Conservation (phyloP, 768 basidiomycete genomes). For the Boletus barrowsii region DNA sequence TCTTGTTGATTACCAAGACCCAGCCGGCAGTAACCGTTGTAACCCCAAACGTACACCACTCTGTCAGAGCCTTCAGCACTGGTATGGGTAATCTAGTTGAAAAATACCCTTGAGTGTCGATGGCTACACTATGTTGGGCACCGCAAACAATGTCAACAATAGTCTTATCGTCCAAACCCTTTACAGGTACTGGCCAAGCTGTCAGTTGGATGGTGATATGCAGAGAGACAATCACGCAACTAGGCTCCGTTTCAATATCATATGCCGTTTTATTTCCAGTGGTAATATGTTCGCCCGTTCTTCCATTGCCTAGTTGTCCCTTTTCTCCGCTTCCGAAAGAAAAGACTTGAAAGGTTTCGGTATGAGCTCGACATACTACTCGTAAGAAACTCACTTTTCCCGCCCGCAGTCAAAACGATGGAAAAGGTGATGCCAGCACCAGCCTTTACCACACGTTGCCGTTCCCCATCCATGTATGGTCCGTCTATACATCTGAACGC, state of each 20-base stretch:
- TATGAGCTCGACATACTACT: background rate
- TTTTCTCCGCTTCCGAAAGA: slow-evolving; percentile 90
- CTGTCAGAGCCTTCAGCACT: slow-evolving; percentile 36
- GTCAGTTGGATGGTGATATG: slow-evolving; percentile 3
- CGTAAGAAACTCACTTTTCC: slow-evolving; percentile 53
- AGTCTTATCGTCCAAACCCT: slow-evolving; percentile 70
- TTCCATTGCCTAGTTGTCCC: slow-evolving; percentile 91
- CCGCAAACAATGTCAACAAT: slow-evolving; percentile 84
- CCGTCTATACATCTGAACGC: slow-evolving; percentile 63
- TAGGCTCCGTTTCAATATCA: slow-evolving; percentile 70
- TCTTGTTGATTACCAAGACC: slow-evolving; percentile 88
- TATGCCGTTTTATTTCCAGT: slow-evolving; percentile 82
- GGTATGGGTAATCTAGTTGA: background rate
- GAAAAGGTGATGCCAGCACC: slow-evolving; percentile 85
- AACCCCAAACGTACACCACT: slow-evolving; percentile 82
- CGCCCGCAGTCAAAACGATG: slow-evolving; percentile 75
- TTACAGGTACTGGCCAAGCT: slow-evolving; percentile 57
- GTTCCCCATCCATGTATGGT: slow-evolving; percentile 53
- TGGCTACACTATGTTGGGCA: slow-evolving; percentile 80
- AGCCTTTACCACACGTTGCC: slow-evolving; percentile 66
- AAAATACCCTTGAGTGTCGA: slow-evolving; percentile 71
- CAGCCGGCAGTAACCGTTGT: slow-evolving; percentile 87
- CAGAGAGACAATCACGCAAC: slow-evolving; percentile 38
- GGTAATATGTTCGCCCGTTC: slow-evolving; percentile 87
- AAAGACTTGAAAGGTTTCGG: slow-evolving; percentile 54